A percentile compares a stretch with the other conserved stretches of the same genome.
These are phyloP conservation scores for Dichotomopilus funicola DNA, from an alignment of 2,329 filamentous ascomycete species.

Conservation along the genomic window DNA sequence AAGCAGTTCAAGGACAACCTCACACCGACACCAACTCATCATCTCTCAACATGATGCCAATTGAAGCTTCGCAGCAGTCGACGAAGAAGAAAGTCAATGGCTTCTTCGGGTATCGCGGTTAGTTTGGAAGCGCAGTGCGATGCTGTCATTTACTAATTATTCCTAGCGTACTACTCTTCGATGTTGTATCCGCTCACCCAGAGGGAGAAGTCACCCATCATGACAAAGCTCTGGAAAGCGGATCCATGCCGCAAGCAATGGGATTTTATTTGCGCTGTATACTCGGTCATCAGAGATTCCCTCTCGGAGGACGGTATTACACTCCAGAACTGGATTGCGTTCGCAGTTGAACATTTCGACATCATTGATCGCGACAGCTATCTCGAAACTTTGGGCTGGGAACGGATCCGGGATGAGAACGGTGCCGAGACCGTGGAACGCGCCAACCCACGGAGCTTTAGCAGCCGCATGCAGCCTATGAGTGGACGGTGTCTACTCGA, in stretches of 20 bases:
- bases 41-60: slow-evolving; percentile 3
- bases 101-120: slow-evolving; percentile 25
- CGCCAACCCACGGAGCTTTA: not conserved
- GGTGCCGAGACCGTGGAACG: slow-evolving; percentile 15
- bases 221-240: slow-evolving; percentile 18
- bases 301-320: slow-evolving; percentile 15
- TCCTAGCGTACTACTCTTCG: slow-evolving; percentile 22
- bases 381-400: slow-evolving; percentile 18
- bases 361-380: slow-evolving; percentile 17
- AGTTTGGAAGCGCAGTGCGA: not conserved
- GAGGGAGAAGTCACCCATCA: slow-evolving; percentile 20
- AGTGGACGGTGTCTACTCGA: slow-evolving; percentile 19
- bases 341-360: slow-evolving; percentile 16
- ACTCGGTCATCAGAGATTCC: slow-evolving; percentile 18
- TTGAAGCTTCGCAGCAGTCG: slow-evolving; percentile 4
- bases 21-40: slow-evolving; percentile 1
- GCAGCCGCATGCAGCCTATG: slow-evolving; percentile 16
- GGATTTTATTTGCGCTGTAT: slow-evolving; percentile 22
- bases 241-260: slow-evolving; percentile 20
- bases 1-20: slow-evolving; percentile 9
- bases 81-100: slow-evolving; percentile 25
- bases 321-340: slow-evolving; percentile 19
- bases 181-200: slow-evolving; percentile 21
- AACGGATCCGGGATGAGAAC: slow-evolving; percentile 10
- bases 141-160: not conserved